Base-by-base conservation (phyloP, 2,329 filamentous ascomycete genomes). In the Iodosphaeria phyllophila region DNA sequence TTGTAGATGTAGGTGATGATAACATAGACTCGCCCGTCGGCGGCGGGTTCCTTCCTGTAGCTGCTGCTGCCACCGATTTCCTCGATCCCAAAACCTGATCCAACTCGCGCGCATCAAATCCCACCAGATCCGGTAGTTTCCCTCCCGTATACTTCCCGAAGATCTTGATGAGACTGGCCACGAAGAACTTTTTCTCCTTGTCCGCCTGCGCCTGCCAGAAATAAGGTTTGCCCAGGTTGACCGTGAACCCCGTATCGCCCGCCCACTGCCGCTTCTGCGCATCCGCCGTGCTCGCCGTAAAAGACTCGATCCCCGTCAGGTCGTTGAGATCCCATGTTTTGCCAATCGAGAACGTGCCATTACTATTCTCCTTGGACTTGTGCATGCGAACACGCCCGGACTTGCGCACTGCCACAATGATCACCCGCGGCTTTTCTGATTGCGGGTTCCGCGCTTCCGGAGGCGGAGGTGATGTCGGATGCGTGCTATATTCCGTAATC, bases 161-260 rank as follows among this genome's bases (percentile, higher is more conserved):
- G 35, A 98, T 93, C 51, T 95, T 98, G 43, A 95, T 71, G 37
- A 95, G 54, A 48, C 84, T 93, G 17, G 79, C 83, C 41, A 98
- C 89, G 50, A 98, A 98, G 53, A 95, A 95, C 45, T 92, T 86
- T 59, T 93, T 95, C 52, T 98, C 89, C 54, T 93, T 93, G 26
- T 79, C 66, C 1, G 80, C 89, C 35, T 82, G 74, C 17, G 89
- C 83, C 48, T 92, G 72, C 89, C 89, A 98, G 48, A 89, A 98
- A 51, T 98, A 98, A 0, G 83, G 78, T 48, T 98, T 98, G 14
- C 77, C 75, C 15, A 98, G 66, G 2, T 74, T 89, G 25, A 95
- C 80, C 14, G 76, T 59, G 43, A 98, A 95, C 10, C 89, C 89
- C 22, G 71, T 69, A 29, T 74, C 74, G 26, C 76, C 74, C 13